phyloP scores from a whole-genome alignment of 2,329 filamentous ascomycete species.

The Xylaria sp. region DNA sequence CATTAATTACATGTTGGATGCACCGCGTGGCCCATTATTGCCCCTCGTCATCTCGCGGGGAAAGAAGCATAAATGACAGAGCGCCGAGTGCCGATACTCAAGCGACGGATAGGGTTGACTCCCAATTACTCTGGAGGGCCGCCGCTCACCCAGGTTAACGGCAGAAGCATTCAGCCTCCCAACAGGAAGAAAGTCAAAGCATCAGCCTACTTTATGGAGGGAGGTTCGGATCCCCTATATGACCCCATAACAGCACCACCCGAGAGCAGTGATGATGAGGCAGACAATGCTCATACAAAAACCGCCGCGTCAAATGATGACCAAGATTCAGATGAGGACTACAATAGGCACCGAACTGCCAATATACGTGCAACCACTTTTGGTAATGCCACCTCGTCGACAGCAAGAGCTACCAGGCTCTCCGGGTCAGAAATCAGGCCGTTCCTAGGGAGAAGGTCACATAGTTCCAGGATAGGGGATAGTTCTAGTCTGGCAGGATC shows the following conservation, averaged over 20 bases:
- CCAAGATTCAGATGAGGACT: constrained; percentile 43
- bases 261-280: constrained; percentile 44
- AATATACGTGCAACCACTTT: constrained; percentile 53
- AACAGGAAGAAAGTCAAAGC: constrained; percentile 14
- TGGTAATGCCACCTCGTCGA: constrained; percentile 15
- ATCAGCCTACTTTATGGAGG: constrained; percentile 31
- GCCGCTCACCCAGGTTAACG: constrained; percentile 33
- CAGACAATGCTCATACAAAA: constrained; percentile 25
- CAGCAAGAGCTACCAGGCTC: not conserved
- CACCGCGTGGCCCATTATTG: not conserved
- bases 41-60: not conserved
- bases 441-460: not conserved
- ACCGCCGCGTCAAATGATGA: constrained; percentile 18
- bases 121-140: constrained; percentile 18
- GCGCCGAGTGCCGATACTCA: constrained; percentile 10
- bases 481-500: constrained; percentile 40
- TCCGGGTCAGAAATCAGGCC: not conserved
- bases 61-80: constrained; percentile 20
- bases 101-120: constrained; percentile 36
- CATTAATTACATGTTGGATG: not conserved
- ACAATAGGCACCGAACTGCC: constrained; percentile 44
- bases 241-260: constrained; percentile 44
- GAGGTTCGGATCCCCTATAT: constrained; percentile 31
- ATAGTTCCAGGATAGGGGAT: constrained; percentile 24
- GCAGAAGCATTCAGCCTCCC: constrained; percentile 18